phyloP scores from a whole-genome alignment of 768 basidiomycete genomes.

The Tricholoma saponaceum region DNA sequence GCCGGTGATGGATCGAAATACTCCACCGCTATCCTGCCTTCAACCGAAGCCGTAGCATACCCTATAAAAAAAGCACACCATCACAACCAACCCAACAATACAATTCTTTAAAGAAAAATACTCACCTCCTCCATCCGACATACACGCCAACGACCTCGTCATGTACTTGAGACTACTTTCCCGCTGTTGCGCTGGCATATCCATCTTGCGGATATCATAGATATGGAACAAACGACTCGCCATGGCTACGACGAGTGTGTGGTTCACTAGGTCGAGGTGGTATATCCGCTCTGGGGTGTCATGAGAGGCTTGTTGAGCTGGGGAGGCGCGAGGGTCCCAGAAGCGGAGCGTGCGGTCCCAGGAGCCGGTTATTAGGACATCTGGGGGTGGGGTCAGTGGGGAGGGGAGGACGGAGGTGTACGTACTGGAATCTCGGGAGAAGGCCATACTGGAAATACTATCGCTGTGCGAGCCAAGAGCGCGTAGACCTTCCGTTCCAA shows the following conservation, averaged over 20 bases:
- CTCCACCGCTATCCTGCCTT: constrained; percentile 95
- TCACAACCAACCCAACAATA: background rate
- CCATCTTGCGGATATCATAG: constrained; percentile 81
- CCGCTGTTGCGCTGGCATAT: constrained; percentile 67
- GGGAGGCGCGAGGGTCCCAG: constrained; percentile 75
- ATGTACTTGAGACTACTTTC: constrained; percentile 96
- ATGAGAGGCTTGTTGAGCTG: constrained; percentile 55
- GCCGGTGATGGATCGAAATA: constrained; percentile 84
- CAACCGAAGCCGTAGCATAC: constrained; percentile 90
- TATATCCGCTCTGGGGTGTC: constrained; percentile 83
- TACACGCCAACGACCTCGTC: constrained; percentile 88
- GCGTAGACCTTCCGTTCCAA: constrained; percentile 65
- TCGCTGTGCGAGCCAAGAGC: constrained; percentile 81
- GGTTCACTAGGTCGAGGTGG: constrained; percentile 71
- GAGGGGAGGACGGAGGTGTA: constrained; percentile 7
- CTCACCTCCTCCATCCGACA: constrained; percentile 88
- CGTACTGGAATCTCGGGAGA: constrained; percentile 60
- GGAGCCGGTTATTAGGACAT: constrained; percentile 76
- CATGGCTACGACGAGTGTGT: constrained; percentile 89
- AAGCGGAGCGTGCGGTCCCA: constrained; percentile 90
- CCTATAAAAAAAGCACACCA: constrained; percentile 38
- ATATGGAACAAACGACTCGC: constrained; percentile 88
- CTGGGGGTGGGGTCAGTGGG: constrained; percentile 29
- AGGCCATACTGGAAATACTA: constrained; percentile 75
- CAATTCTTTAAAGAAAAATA: constrained; percentile 1